Conservation (phyloP, 2,329 filamentous ascomycete species). For the Lasiodiplodia gonubiensis region DNA sequence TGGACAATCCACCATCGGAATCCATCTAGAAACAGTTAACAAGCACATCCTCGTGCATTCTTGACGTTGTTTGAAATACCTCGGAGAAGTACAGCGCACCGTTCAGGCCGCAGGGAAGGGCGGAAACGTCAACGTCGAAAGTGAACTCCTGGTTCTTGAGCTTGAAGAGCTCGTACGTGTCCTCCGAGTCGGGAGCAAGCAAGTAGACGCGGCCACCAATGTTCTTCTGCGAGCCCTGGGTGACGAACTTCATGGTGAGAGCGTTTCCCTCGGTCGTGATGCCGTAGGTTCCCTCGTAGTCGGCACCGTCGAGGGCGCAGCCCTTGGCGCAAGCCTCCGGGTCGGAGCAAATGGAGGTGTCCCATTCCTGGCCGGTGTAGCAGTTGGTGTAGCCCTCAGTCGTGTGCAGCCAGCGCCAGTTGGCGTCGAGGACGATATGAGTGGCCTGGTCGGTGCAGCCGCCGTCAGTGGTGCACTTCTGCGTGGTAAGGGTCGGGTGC, state of each 20-base stretch:
- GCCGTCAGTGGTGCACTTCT: conserved; percentile 48
- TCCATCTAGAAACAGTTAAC: conserved; percentile 58
- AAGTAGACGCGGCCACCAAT: conserved; percentile 51
- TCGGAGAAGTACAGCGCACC: conserved; percentile 65
- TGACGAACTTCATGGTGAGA: conserved; percentile 64
- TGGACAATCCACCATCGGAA: conserved; percentile 62
- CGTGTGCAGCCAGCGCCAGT: conserved; percentile 59
- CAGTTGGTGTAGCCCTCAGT: conserved; percentile 55
- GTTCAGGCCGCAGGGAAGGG: conserved; percentile 72
- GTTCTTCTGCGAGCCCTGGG: conserved; percentile 54
- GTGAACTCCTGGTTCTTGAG: conserved; percentile 50
- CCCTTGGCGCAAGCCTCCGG: conserved; percentile 46
- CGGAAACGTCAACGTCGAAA: conserved; percentile 59
- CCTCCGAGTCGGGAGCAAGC: conserved; percentile 47
- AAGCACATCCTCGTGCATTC: background rate
- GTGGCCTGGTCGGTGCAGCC: conserved; percentile 46
- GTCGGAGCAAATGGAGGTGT: conserved; percentile 48
- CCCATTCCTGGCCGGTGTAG: conserved; percentile 55
- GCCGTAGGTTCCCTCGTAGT: conserved; percentile 53
- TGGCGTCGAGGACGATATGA: conserved; percentile 52
- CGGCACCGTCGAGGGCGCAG: conserved; percentile 51
- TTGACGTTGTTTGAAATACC: conserved; percentile 36
- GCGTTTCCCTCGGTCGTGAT: conserved; percentile 59
- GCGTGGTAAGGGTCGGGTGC: conserved; percentile 49
- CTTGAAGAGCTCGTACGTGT: conserved; percentile 51